Evolutionary conservation across 768 basidiomycete genomes (phyloP).

Genomic region (Tylopilus plumbeoviolaceoides): DNA sequence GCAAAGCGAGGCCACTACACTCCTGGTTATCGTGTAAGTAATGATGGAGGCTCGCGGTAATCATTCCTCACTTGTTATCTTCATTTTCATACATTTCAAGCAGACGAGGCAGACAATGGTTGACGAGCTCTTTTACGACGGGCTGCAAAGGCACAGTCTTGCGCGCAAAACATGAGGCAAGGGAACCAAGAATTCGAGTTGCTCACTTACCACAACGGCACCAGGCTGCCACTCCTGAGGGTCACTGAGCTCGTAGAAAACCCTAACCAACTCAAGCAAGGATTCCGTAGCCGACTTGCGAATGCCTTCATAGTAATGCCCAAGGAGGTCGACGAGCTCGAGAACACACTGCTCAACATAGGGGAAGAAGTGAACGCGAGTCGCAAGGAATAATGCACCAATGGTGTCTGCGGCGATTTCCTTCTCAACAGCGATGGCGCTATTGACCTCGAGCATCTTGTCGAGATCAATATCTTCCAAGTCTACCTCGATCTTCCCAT

Average conservation of each 20-base stretch:
- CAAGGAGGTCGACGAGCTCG: constrained; percentile 72
- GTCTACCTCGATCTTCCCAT: constrained; percentile 58
- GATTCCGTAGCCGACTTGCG: constrained; percentile 89
- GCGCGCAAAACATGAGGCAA: constrained; percentile 8
- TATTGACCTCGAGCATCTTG: constrained; percentile 89
- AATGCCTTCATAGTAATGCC: constrained; percentile 97
- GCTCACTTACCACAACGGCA: constrained; percentile 48
- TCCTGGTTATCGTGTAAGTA: constrained; percentile 43
- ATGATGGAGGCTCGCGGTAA: constrained; percentile 1
- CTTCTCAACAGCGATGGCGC: constrained; percentile 96
- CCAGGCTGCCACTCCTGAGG: constrained; percentile 83
- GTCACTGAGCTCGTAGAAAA: constrained; percentile 86
- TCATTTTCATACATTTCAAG: constrained; percentile 90
- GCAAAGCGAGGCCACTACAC: constrained; percentile 85
- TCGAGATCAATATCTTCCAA: constrained; percentile 79
- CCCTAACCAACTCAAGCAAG: constrained; percentile 82
- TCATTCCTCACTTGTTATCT: constrained; percentile 85
- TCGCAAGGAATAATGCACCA: constrained; percentile 83
- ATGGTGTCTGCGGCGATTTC: constrained; percentile 98
- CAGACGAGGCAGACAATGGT: constrained; percentile 67
- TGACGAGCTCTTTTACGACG: constrained; percentile 76
- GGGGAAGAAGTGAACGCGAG: constrained; percentile 81
- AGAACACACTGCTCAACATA: constrained; percentile 81
- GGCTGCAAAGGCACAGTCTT: constrained; percentile 51
- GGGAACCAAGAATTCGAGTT: neutral